Conservation (phyloP, 2,329 filamentous ascomycete species). For the Raffaelea deltoideospora region DNA sequence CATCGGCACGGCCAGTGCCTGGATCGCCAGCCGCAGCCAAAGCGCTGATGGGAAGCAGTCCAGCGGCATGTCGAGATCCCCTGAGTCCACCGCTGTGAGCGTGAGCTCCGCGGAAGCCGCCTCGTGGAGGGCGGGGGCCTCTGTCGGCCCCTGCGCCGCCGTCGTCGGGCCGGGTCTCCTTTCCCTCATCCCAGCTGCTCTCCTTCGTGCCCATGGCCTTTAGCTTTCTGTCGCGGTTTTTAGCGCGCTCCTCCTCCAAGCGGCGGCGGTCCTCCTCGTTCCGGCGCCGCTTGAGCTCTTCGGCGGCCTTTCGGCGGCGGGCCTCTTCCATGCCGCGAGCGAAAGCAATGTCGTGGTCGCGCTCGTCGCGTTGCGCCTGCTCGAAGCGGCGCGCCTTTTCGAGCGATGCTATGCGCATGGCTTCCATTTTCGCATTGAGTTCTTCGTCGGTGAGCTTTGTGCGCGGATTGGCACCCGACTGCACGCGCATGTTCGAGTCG, state of each 20-base stretch:
- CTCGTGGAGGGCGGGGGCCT: no score
- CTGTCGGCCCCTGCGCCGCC: background rate
- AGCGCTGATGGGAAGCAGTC: constrained; percentile 3
- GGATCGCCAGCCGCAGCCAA: background rate
- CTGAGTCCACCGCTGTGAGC: constrained; percentile 5
- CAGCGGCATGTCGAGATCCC: constrained; percentile 5
- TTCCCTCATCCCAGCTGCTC: constrained; percentile 44
- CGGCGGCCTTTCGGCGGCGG: constrained; percentile 32
- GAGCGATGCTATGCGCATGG: constrained; percentile 41
- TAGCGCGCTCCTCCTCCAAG: constrained; percentile 43
- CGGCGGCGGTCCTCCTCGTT: constrained; percentile 35
- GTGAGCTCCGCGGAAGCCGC: constrained; percentile 3
- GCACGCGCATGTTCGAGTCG: constrained; percentile 22
- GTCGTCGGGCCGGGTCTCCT: constrained; percentile 20
- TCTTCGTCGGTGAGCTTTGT: constrained; percentile 45
- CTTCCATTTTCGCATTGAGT: constrained; percentile 42
- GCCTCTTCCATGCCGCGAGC: constrained; percentile 41
- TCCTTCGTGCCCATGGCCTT: constrained; percentile 40
- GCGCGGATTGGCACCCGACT: constrained; percentile 42
- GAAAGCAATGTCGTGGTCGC: constrained; percentile 37
- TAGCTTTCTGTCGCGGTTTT: constrained; percentile 45
- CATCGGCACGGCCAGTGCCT: background rate
- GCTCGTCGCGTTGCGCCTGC: constrained; percentile 40
- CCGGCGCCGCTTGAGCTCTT: constrained; percentile 34
- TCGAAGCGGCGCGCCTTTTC: constrained; percentile 46